These are phyloP conservation scores for Cladosporium cucumerinum DNA, from an alignment of 2,329 filamentous ascomycete species.

Conservation along the genomic window DNA sequence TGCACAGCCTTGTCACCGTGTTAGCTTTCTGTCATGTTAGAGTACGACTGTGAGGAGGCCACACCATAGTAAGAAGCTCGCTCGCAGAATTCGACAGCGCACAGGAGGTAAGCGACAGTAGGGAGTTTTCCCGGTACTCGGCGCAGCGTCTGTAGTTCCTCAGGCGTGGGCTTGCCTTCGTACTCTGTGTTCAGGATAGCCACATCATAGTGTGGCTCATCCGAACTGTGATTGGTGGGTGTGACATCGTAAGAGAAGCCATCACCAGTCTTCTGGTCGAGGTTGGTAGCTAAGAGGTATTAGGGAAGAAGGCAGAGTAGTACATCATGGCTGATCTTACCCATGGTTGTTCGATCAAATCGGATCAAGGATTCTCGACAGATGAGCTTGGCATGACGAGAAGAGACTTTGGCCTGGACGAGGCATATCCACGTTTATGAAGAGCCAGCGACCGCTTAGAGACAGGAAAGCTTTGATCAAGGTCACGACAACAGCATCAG, in stretches of 20 bases:
- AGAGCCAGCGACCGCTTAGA: background rate
- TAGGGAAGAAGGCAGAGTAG: background rate
- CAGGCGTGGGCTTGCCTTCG: slow-evolving; percentile 39
- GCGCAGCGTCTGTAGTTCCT: slow-evolving; percentile 45
- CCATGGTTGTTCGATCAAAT: background rate
- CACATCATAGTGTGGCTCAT: background rate
- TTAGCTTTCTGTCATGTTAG: background rate
- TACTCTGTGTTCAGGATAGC: slow-evolving; percentile 6
- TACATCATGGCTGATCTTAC: background rate
- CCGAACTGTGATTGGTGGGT: background rate
- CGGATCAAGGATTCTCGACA: background rate
- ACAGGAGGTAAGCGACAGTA: slow-evolving; percentile 52
- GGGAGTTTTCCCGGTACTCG: slow-evolving; percentile 50
- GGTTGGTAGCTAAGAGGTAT: background rate
- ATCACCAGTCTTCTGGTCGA: background rate
- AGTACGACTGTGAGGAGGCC: background rate
- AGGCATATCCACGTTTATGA: background rate
- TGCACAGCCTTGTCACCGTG: slow-evolving; percentile 42
- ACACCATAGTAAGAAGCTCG: slow-evolving; percentile 57
- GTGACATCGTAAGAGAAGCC: background rate
- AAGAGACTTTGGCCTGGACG: background rate
- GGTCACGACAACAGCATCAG: background rate
- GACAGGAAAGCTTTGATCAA: background rate
- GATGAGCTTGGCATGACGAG: background rate
- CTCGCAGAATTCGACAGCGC: slow-evolving; percentile 57